phyloP scores from a whole-genome alignment of 1,284 basidiomycete species.

The Volvariella volvacea region DNA sequence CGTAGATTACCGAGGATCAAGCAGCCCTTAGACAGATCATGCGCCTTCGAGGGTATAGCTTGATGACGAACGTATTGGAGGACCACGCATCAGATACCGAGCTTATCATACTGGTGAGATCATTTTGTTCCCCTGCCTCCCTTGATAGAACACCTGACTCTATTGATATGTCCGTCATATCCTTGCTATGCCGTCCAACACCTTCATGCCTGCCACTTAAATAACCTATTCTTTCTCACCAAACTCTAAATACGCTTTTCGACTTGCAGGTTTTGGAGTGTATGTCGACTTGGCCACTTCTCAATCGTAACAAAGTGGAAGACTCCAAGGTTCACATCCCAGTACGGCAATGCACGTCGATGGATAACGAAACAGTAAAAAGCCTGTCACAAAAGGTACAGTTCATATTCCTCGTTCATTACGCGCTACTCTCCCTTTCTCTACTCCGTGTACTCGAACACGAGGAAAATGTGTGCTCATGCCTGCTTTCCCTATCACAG shows the following conservation, averaged over 20 bases:
- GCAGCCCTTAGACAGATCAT: constrained; percentile 80
- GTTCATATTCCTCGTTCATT: background rate
- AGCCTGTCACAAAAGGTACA: constrained; percentile 53
- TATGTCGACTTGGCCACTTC: constrained; percentile 77
- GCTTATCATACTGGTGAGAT: constrained; percentile 59
- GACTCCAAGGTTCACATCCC: constrained; percentile 74
- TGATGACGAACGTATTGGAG: constrained; percentile 86
- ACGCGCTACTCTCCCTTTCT: background rate
- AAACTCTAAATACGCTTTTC: background rate
- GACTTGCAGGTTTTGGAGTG: constrained; percentile 60
- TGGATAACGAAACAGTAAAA: constrained; percentile 52
- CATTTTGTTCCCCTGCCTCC: background rate
- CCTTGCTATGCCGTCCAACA: no score
- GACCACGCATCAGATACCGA: constrained; percentile 75
- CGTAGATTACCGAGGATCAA: constrained; percentile 79
- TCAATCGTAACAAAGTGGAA: constrained; percentile 90
- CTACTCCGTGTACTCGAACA: constrained; percentile 1
- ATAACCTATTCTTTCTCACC: no score
- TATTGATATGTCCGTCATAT: background rate
- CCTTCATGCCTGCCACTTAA: no score
- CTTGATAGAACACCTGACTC: background rate
- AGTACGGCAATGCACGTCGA: constrained; percentile 50
- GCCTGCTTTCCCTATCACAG: constrained; percentile 9
- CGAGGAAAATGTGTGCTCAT: background rate
- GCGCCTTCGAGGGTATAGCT: constrained; percentile 89